Base-by-base conservation (phyloP, 352 stramenopile species). In the Globisporangium splendens region DNA sequence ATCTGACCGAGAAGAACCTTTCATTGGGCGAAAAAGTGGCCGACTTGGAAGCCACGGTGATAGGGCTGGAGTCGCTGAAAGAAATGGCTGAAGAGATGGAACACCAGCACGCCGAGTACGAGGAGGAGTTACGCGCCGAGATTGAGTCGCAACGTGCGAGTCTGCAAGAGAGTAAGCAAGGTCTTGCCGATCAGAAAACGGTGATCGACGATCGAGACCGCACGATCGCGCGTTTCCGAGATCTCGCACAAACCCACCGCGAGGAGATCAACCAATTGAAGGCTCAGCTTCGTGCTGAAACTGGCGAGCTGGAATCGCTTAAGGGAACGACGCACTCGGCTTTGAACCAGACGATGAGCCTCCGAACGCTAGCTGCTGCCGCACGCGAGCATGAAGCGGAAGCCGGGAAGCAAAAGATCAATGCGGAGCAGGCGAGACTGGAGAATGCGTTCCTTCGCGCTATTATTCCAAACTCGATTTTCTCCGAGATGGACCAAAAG, bases 1-100 rank as follows among this genome's bases (percentile, higher is more conserved):
- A 91, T 43, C 65, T 96, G 15, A 94, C 87, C 0, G 87, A 96
- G 53, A 96, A 94, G 57, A 96, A 96, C 39, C 41, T 96, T 50
- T 88, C 73, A 8, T 66, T 96, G 1, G 86, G 84, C 7, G 87
- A 96, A 14, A 88, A 89, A 56, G 66, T 94, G 2, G 84, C 85
- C 0, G 87, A 95, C 35, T 50, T 95, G 14, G 79, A 90, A 54
- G 74, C 75, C 13, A 86, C 77, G 0, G 80, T 94, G 14, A 66
- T 74, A 21, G 91, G 83, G 20, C 68, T 94, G 18, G 87, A 96
- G 50, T 82, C 80, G 1, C 63, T 96, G 24, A 86, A 88, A 28
- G 85, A 95, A 42, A 75, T 96, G 65, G 84, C 79, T 20, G 85
- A 96, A 52, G 87, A 96, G 64, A 89, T 96, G 70, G 87, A 96